phyloP scores from a whole-genome alignment of 2,329 filamentous ascomycete genomes.

The Phyllosticta paracitricarpa region DNA sequence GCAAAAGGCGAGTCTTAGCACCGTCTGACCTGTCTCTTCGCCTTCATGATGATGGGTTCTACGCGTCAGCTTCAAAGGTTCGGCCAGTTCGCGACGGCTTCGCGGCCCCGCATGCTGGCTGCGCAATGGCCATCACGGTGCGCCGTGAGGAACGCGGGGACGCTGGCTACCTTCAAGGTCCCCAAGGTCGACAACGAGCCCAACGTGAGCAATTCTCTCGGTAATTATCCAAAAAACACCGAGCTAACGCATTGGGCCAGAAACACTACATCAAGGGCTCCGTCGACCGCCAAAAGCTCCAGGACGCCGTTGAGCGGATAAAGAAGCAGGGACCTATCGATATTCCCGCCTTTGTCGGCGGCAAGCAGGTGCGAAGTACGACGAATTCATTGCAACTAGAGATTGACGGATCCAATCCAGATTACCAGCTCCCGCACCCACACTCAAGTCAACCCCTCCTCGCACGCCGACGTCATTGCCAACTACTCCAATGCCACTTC shows the following conservation, averaged over 20 bases:
- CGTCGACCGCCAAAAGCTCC: constrained; percentile 64
- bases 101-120: constrained; percentile 3
- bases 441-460: constrained; percentile 71
- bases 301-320: constrained; percentile 60
- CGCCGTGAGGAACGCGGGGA: constrained; percentile 34
- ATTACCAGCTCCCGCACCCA: constrained; percentile 57
- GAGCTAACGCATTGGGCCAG: constrained; percentile 35
- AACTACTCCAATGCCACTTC: constrained; percentile 74
- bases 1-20: not conserved
- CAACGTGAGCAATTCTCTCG: constrained; percentile 54
- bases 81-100: not conserved
- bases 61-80: constrained; percentile 4
- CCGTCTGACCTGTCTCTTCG: not conserved
- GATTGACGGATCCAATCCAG: constrained; percentile 29
- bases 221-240: not conserved
- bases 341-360: constrained; percentile 74
- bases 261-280: constrained; percentile 85
- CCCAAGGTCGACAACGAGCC: constrained; percentile 85
- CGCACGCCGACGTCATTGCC: constrained; percentile 67
- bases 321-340: constrained; percentile 61
- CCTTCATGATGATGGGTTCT: constrained; percentile 1
- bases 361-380: constrained; percentile 55
- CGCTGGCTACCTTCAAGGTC: constrained; percentile 76
- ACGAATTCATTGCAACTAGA: not conserved
- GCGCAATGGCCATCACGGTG: constrained; percentile 2